A percentile compares a stretch with the other conserved stretches of the same genome.
These are phyloP conservation scores for Aspergillus spinulosporus DNA, from an alignment of 2,329 filamentous ascomycete species.

Conservation along the genomic window DNA sequence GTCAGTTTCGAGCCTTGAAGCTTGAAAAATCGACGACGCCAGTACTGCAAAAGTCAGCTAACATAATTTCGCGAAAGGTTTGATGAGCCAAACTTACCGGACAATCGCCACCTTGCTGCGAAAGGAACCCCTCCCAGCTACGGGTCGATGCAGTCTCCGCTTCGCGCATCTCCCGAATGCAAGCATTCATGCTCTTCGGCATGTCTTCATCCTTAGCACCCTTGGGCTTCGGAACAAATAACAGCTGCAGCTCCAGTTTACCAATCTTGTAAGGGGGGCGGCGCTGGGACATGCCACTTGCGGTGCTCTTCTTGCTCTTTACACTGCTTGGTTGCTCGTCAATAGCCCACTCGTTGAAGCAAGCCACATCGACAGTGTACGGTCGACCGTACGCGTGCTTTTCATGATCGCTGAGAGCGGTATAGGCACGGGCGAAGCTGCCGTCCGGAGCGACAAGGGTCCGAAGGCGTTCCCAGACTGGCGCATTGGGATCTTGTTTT, in stretches of 20 bases:
- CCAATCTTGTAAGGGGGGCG: slow-evolving; percentile 94
- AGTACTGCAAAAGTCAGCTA: slow-evolving; percentile 63
- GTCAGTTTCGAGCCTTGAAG: slow-evolving; percentile 87
- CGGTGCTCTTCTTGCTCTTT: slow-evolving; percentile 83
- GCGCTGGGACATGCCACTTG: slow-evolving; percentile 58
- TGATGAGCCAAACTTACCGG: slow-evolving; percentile 64
- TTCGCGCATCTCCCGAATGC: slow-evolving; percentile 87
- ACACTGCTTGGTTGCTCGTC: slow-evolving; percentile 84
- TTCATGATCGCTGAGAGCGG: slow-evolving; percentile 92
- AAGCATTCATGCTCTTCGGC: slow-evolving; percentile 99
- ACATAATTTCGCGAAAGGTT: neutral
- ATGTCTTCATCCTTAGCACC: slow-evolving; percentile 88
- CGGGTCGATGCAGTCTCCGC: slow-evolving; percentile 77
- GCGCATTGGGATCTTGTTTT: slow-evolving; percentile 56
- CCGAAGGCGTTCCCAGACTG: slow-evolving; percentile 78
- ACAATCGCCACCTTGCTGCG: slow-evolving; percentile 96
- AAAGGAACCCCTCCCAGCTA: slow-evolving; percentile 84
- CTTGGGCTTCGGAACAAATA: slow-evolving; percentile 92
- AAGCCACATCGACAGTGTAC: slow-evolving; percentile 82
- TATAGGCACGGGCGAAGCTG: slow-evolving; percentile 90
- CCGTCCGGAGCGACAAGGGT: slow-evolving; percentile 86
- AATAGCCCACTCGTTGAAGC: slow-evolving; percentile 98
- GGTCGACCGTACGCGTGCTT: slow-evolving; percentile 82
- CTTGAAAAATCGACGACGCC: slow-evolving; percentile 97
- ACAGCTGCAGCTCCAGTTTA: slow-evolving; percentile 87